Percentiles rank a stretch among this genome's conserved stretches.
Conservation (phyloP, 805 yeast species). For the Metschnikowia picachoensis region DNA sequence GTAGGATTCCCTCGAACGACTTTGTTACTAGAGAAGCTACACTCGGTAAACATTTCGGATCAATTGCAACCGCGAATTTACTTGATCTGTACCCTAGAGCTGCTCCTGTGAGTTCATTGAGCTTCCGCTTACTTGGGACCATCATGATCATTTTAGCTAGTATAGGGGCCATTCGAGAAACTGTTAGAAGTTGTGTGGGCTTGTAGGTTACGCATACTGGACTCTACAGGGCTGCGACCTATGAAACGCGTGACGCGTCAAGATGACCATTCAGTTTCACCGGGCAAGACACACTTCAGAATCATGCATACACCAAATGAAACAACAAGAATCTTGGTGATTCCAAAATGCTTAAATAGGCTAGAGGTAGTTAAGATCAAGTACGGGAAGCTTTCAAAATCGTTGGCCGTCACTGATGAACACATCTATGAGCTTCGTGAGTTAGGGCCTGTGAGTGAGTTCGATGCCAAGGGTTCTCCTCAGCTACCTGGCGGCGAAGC, state of each 20-base stretch:
- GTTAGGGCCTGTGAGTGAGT: conserved; percentile 13
- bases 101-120: conserved; percentile 70
- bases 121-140: conserved; percentile 71
- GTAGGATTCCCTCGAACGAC: conserved; percentile 57
- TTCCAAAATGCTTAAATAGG: conserved; percentile 6
- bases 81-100: conserved; percentile 71
- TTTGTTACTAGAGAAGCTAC: conserved; percentile 75
- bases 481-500: conserved; percentile 17
- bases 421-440: conserved; percentile 15
- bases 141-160: conserved; percentile 67
- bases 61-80: conserved; percentile 76
- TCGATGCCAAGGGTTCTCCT: conserved; percentile 14
- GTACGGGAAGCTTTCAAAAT: background rate
- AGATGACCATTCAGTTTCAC: no score
- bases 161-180: conserved; percentile 39
- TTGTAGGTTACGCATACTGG: conserved; percentile 11
- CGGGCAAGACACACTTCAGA: background rate
- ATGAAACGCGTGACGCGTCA: no score
- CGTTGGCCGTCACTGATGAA: conserved; percentile 9
- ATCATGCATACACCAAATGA: background rate
- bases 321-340: conserved; percentile 11
- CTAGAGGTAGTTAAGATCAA: conserved; percentile 4
- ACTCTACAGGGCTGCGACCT: background rate
- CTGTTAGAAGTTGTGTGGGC: conserved; percentile 47
- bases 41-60: conserved; percentile 75